Evolutionary conservation across 306 rosid genomes (phyloP).

Genomic region (Cotoneaster glaucophyllus): DNA sequence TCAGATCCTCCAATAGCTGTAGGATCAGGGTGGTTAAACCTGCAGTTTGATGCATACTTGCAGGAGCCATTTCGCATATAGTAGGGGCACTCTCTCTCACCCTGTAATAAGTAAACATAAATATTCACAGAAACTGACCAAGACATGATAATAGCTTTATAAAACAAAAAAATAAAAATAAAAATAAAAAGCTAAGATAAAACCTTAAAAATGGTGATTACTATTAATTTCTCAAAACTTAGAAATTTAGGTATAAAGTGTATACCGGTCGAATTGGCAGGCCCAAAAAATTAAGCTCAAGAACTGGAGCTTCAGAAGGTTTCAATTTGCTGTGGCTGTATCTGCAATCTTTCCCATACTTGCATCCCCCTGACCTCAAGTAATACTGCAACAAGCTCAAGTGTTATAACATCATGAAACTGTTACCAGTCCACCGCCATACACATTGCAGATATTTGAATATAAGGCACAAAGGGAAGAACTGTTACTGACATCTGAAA

Average conservation of each 20-base stretch:
- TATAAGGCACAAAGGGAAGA: conserved; percentile 2
- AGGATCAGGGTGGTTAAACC: conserved; percentile 97
- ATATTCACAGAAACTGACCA: neutral
- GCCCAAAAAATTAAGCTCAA: conserved; percentile 77
- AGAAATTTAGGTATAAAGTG: neutral
- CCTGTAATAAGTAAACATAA: conserved; percentile 42
- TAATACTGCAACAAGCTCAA: conserved; percentile 62
- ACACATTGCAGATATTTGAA: neutral
- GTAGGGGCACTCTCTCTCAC: conserved; percentile 79
- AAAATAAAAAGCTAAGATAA: neutral
- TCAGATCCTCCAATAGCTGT: conserved; percentile 55
- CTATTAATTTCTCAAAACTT: neutral
- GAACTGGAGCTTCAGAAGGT: conserved; percentile 22
- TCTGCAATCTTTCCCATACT: conserved; percentile 75
- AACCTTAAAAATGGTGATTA: neutral
- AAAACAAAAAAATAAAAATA: neutral
- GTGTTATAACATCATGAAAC: conserved; percentile 5
- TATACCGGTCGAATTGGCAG: conserved; percentile 85
- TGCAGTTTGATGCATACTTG: conserved; percentile 86
- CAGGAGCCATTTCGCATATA: conserved; percentile 97
- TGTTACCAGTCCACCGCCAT: conserved; percentile 15
- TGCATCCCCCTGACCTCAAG: conserved; percentile 81
- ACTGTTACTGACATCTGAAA: conserved; percentile 2
- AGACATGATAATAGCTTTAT: neutral
- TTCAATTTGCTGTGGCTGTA: conserved; percentile 62